Evolutionary conservation across 768 basidiomycete genomes (phyloP).

Genomic region (Mrakia hoshinonis): DNA sequence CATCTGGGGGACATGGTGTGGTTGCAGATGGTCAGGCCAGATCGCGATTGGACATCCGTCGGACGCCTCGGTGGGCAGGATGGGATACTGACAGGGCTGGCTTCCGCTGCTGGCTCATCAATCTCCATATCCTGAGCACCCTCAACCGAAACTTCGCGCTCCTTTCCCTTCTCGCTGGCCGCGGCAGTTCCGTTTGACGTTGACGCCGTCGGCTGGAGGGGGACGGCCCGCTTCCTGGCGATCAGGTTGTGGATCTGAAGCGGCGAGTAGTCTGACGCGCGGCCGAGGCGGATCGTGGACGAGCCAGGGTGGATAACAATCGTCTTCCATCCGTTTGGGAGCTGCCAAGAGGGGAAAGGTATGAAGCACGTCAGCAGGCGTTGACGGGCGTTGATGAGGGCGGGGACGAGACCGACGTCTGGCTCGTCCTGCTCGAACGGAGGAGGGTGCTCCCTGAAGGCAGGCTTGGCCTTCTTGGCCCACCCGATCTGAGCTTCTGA

Average conservation of each 20-base stretch:
- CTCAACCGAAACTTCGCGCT: slow-evolving; percentile 22
- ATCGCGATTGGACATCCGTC: neutral
- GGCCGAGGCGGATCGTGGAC: slow-evolving; percentile 40
- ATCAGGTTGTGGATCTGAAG: slow-evolving; percentile 33
- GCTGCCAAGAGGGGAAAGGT: neutral
- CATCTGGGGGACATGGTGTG: slow-evolving; percentile 38
- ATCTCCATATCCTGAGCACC: slow-evolving; percentile 27
- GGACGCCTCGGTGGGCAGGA: neutral
- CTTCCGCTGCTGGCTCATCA: slow-evolving; percentile 25
- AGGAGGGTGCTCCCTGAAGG: slow-evolving; percentile 30
- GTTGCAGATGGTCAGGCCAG: neutral
- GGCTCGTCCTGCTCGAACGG: slow-evolving; percentile 42
- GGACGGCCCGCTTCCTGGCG: slow-evolving; percentile 28
- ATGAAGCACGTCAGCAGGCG: slow-evolving; percentile 32
- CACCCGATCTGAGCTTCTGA: slow-evolving; percentile 64
- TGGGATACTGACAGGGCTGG: slow-evolving; percentile 1
- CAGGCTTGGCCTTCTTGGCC: slow-evolving; percentile 39
- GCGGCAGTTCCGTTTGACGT: slow-evolving; percentile 14
- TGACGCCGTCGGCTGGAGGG: neutral
- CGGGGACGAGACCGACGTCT: slow-evolving; percentile 32
- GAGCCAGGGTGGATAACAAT: slow-evolving; percentile 44
- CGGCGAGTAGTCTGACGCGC: slow-evolving; percentile 38
- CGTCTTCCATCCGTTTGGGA: slow-evolving; percentile 23
- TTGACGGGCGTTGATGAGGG: neutral
- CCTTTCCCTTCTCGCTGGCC: slow-evolving; percentile 29